phyloP scores from a whole-genome alignment of 164 flowering plant species.

The Euptelea pleiosperma region DNA sequence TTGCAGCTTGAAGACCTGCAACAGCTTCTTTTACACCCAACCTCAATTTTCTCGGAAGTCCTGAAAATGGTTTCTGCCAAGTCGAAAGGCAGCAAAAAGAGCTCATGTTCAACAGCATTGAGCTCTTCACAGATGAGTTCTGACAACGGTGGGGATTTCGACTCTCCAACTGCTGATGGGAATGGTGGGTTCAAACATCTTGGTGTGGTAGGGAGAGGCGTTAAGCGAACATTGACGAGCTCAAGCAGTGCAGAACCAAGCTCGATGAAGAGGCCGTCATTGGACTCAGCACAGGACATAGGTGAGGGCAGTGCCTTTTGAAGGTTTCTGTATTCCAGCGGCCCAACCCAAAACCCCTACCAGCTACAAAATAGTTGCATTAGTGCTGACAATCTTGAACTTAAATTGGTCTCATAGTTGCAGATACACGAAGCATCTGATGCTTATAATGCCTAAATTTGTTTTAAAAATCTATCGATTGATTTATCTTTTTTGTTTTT shows the following conservation, averaged over 20 bases:
- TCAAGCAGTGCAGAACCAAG: slow-evolving; percentile 34
- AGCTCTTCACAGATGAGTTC: slow-evolving; percentile 46
- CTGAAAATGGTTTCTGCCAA: slow-evolving; percentile 46
- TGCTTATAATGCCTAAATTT: no score
- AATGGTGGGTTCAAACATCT: slow-evolving; percentile 63
- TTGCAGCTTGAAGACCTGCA: slow-evolving; percentile 89
- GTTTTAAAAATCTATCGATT: no score
- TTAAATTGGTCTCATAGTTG: no score
- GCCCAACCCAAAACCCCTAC: no score
- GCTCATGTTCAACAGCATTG: slow-evolving; percentile 26
- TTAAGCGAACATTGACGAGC: slow-evolving; percentile 55
- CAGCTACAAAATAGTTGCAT: no score
- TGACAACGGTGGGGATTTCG: slow-evolving; percentile 32
- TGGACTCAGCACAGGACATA: slow-evolving; percentile 31
- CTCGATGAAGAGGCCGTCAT: slow-evolving; percentile 46
- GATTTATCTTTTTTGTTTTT: no score
- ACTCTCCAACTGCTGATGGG: slow-evolving; percentile 55
- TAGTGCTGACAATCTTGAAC: no score
- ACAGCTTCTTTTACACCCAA: slow-evolving; percentile 52
- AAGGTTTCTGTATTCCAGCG: no score
- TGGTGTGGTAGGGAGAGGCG: slow-evolving; percentile 94
- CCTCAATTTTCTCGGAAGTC: slow-evolving; percentile 55
- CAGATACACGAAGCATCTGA: no score
- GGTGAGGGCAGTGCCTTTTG: no score
- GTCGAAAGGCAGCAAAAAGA: slow-evolving; percentile 28